Percentiles rank a stretch among this genome's conserved stretches.
Conservation (phyloP, 768 basidiomycete genomes). For the Cystofilobasidium capitatum region DNA sequence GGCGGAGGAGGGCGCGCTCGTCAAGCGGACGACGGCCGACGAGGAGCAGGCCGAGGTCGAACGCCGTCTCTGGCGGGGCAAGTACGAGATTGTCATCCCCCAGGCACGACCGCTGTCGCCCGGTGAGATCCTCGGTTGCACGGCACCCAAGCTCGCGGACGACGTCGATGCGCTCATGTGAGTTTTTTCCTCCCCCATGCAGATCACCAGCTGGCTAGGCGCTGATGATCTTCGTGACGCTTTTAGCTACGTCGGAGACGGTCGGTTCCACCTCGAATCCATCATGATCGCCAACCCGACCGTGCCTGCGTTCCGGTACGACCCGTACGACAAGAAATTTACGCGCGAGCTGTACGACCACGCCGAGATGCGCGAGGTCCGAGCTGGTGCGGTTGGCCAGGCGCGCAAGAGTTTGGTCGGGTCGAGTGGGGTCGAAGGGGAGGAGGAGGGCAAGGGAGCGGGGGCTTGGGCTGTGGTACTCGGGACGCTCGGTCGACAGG, state of each 20-base stretch:
- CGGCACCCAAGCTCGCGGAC: slow-evolving; percentile 62
- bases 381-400: slow-evolving; percentile 63
- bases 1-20: slow-evolving; percentile 7
- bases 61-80: slow-evolving; percentile 39
- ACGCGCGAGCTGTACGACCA: slow-evolving; percentile 88
- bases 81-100: slow-evolving; percentile 54
- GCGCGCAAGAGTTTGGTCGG: slow-evolving; percentile 58
- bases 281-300: slow-evolving; percentile 99
- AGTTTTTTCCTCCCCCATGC: not conserved
- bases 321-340: slow-evolving; percentile 95
- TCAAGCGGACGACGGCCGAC: slow-evolving; percentile 22
- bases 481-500: slow-evolving; percentile 89
- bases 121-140: slow-evolving; percentile 94
- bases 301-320: slow-evolving; percentile 92
- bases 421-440: slow-evolving; percentile 27
- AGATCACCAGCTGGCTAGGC: not conserved
- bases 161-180: slow-evolving; percentile 87
- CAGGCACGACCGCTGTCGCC: slow-evolving; percentile 86
- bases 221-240: not conserved
- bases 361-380: slow-evolving; percentile 64
- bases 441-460: slow-evolving; percentile 31
- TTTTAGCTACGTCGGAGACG: slow-evolving; percentile 85
- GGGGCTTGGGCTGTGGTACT: slow-evolving; percentile 79
- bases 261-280: slow-evolving; percentile 93
- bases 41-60: slow-evolving; percentile 29